Evolutionary conservation across 805 yeast species (phyloP), one percentile per base, ranked within the genome.

Genomic region (Metschnikowia santaceciliae): DNA sequence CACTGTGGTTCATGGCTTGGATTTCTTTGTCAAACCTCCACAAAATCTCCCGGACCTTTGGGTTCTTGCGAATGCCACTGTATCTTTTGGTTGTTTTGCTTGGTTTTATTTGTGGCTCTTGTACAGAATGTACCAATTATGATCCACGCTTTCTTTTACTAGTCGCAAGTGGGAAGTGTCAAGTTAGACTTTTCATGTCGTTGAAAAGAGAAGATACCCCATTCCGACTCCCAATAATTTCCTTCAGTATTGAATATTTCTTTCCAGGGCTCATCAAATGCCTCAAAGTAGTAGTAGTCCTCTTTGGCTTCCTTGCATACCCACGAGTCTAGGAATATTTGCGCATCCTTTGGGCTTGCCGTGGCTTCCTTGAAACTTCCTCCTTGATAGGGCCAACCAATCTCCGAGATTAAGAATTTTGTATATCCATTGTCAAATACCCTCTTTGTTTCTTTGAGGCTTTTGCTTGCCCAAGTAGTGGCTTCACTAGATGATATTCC

Each of bases 51-150:
- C 97, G 1, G 97, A 94, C 65, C 58, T 94, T 4, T 89, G 94
- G 91, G 88, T 88, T 0, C 75, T 92, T 22, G 78, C 82, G 3
- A 94, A 94, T 61, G 82, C 86, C 39, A 61, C 84, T 0, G 61
- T 90, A 3, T 86, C 94, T 0, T 90, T 89, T 62, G 86, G 79
- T 0, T 88, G 90, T 52, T 92, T 91, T 60, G 64, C 70, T 0
- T 61, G 86, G 42, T 88, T 88, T 60, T 91, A 90, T 83, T 54
- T 90, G n/a, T 94, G 97, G 96, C 77, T 79, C 35, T 75, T 85
- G 59, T 83, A 77, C 67, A 84, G 60, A 40, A 62, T 69, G 19
- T 68, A 62, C 48, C 35, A 50, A 10, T 54, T 59, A 33, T 50
- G 42, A 49, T 20, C 22, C 33, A 17, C 19, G 40, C 15, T 26